Percentiles rank a stretch among this genome's conserved stretches.
Evolutionary conservation across 2,329 filamentous ascomycete species (phyloP).

Genomic region (Fusarium ambrosium): DNA sequence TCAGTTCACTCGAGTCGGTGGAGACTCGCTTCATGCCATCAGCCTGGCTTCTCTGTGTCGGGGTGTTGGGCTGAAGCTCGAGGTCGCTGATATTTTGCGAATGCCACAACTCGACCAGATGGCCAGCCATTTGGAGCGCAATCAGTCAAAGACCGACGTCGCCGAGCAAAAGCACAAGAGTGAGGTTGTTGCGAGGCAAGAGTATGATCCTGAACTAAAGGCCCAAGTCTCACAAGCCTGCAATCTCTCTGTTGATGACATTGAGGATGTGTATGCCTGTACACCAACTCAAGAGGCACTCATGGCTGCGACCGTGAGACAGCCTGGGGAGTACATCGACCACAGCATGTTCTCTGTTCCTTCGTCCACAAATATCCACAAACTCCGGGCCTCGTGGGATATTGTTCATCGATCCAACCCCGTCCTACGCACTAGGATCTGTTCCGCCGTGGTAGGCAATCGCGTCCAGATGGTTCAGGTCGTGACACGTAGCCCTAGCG

Average conservation of each 20-base stretch:
- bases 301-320: background rate
- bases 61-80: background rate
- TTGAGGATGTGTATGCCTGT: background rate
- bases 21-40: background rate
- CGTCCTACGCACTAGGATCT: background rate
- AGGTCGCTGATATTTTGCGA: background rate
- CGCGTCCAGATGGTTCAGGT: background rate
- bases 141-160: background rate
- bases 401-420: background rate
- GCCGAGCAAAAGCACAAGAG: background rate
- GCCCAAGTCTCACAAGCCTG: background rate
- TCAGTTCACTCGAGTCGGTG: background rate
- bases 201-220: background rate
- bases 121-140: background rate
- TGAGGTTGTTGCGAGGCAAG: background rate
- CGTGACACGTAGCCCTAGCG: background rate
- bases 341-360: background rate
- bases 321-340: background rate
- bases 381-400: background rate
- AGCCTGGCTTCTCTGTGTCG: background rate
- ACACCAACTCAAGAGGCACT: background rate
- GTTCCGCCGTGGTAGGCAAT: background rate
- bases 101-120: background rate
- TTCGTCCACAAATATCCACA: background rate
- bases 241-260: background rate